Conservation (phyloP, 2,329 filamentous ascomycete species). For the Mollisia scopiformis region DNA sequence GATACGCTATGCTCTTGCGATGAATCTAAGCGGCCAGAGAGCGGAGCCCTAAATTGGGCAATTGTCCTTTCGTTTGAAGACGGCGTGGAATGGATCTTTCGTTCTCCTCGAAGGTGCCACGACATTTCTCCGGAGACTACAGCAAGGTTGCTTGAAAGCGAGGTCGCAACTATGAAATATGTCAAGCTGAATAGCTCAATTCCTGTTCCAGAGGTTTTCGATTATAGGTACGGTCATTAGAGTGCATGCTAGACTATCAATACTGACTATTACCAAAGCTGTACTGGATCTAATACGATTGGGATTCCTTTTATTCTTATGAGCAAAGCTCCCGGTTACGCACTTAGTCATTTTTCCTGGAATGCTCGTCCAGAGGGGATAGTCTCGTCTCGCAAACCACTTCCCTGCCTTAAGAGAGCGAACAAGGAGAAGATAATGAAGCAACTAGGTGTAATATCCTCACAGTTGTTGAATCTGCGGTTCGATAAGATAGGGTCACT, state of each 20-base stretch:
- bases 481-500: conserved; percentile 22
- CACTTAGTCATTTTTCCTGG: conserved; percentile 16
- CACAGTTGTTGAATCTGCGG: conserved; percentile 13
- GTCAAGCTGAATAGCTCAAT: conserved; percentile 16
- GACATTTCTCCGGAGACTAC: conserved; percentile 6
- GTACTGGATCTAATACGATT: conserved; percentile 9
- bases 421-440: no score
- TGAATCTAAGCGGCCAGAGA: conserved; percentile 4
- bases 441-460: background rate
- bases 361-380: conserved; percentile 10
- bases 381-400: conserved; percentile 1
- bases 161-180: conserved; percentile 23
- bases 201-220: conserved; percentile 15
- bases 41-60: conserved; percentile 18
- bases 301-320: conserved; percentile 9
- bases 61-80: conserved; percentile 20
- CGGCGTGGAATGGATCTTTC: conserved; percentile 23
- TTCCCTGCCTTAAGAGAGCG: background rate
- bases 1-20: conserved; percentile 16
- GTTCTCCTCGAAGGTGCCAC: conserved; percentile 9
- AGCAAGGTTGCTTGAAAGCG: conserved; percentile 16
- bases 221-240: conserved; percentile 14
- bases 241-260: background rate
- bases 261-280: conserved; percentile 4
- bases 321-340: conserved; percentile 17